Evolutionary conservation across 805 yeast genomes (phyloP), one percentile per base, ranked within the genome.

Genomic region (Nakazawaea laoshanensis): DNA sequence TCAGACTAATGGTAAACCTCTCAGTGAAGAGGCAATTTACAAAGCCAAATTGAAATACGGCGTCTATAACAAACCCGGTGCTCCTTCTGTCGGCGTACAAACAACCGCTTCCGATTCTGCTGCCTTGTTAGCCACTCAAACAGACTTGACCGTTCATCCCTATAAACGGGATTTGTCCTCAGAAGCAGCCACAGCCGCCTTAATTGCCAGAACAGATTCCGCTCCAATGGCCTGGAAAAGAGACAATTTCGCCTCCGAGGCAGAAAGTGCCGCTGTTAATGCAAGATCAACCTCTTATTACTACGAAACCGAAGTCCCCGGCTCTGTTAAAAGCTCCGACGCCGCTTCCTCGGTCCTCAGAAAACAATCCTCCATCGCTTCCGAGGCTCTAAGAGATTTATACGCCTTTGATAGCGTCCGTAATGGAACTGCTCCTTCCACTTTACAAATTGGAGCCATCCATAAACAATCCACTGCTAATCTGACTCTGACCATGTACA

Each of bases 21-120:
- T 82, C 36, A 75, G 85, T 26, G 74, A 71, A 44, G 84, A 78
- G 50, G 92, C 92, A 5, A 56, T 77, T 36, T 82, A 81, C 57
- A 77, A 72, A 45, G 88, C 85, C 35, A 77, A 77, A 44, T 56
- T 78, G 49, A 79, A 72, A 46, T 78, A 77, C 45, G 88, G 88
- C 19, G 63, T 73, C 23, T 79, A 62, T 56, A 58, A 63, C 29
- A 59, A 66, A 42, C 81, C 71, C 29, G 72, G 67, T 13, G 61
- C 55, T 32, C 63, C 63, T 3, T 56, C 65, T 8, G 56, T 75
- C 5, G 88, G 89, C n/a, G 81, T 79, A 19, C 66, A 71, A 40
- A 66, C 77, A 38, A 65, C 71, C 26, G 84, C 87, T 19, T 70
- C 84, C 11, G 86, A 77, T 49, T 72, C 81, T 5, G 89, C 94